Percentiles rank a stretch among this genome's conserved stretches.
Evolutionary conservation across 2,329 filamentous ascomycete species (phyloP).

Genomic region (Cladosporium cucumerinum): DNA sequence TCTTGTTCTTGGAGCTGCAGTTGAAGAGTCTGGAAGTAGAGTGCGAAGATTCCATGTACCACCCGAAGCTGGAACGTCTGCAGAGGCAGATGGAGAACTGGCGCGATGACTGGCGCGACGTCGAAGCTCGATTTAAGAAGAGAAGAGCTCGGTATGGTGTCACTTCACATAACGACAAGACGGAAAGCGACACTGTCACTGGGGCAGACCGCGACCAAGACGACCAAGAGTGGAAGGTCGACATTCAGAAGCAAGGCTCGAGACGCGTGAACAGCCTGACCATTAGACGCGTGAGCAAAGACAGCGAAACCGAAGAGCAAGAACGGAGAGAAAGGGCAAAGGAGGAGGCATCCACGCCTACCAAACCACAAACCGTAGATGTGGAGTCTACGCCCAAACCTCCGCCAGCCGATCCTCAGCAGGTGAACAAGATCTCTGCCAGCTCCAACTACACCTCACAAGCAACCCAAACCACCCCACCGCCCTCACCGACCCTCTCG

Average conservation of each 20-base stretch:
- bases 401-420: not conserved
- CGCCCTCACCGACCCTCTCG: slow-evolving; percentile 10
- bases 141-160: slow-evolving; percentile 32
- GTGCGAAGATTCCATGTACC: slow-evolving; percentile 23
- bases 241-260: slow-evolving; percentile 24
- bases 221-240: slow-evolving; percentile 27
- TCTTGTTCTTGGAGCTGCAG: slow-evolving; percentile 40
- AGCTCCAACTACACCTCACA: slow-evolving; percentile 9
- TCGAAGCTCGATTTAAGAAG: slow-evolving; percentile 32
- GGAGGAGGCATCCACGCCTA: slow-evolving; percentile 4
- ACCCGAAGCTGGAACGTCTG: slow-evolving; percentile 20
- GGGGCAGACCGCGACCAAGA: slow-evolving; percentile 14
- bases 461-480: slow-evolving; percentile 16
- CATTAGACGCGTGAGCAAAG: slow-evolving; percentile 24
- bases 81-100: slow-evolving; percentile 33
- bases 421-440: not conserved
- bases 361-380: not conserved
- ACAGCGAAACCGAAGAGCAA: slow-evolving; percentile 14
- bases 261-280: slow-evolving; percentile 29
- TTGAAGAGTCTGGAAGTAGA: slow-evolving; percentile 38
- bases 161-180: slow-evolving; percentile 7
- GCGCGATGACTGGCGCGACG: slow-evolving; percentile 36
- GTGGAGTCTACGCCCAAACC: slow-evolving; percentile 1
- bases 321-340: not conserved
- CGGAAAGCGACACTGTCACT: slow-evolving; percentile 1